Percentiles rank a stretch among this genome's conserved stretches.
Evolutionary conservation across 805 yeast species (phyloP).

Genomic region (Nakazawaea molendinolei): DNA sequence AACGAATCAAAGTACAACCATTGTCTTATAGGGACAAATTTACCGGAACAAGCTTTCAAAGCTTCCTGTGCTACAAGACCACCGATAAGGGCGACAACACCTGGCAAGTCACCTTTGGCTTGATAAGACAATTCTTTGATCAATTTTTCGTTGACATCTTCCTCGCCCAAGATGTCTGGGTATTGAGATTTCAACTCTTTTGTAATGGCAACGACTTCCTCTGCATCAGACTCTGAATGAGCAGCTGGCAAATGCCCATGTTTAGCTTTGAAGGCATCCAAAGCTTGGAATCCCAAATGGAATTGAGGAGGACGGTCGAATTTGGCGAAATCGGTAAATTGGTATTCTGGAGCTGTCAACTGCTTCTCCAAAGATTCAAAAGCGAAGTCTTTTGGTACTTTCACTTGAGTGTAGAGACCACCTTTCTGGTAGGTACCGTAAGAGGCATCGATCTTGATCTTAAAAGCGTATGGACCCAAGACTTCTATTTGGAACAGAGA

Average conservation of each 20-base stretch:
- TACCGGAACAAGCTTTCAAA: conserved; percentile 90
- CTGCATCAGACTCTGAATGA: conserved; percentile 66
- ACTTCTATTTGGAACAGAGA: conserved; percentile 71
- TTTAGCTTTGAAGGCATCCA: conserved; percentile 66
- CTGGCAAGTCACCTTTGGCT: conserved; percentile 89
- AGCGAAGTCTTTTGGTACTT: conserved; percentile 59
- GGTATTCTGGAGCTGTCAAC: conserved; percentile 68
- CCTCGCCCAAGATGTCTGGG: conserved; percentile 53
- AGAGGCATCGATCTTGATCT: conserved; percentile 48
- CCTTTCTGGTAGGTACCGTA: conserved; percentile 70
- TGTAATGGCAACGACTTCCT: conserved; percentile 53
- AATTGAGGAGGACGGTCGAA: conserved; percentile 87
- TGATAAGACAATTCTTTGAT: conserved; percentile 73
- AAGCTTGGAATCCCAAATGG: conserved; percentile 88
- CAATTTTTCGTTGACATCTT: conserved; percentile 53
- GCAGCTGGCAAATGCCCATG: conserved; percentile 71
- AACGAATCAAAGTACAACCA: conserved; percentile 90
- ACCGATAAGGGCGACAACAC: conserved; percentile 83
- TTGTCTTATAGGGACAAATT: conserved; percentile 90
- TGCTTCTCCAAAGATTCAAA: conserved; percentile 64
- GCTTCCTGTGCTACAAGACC: conserved; percentile 97
- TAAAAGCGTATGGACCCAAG: conserved; percentile 91
- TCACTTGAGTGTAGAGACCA: conserved; percentile 89
- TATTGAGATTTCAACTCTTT: conserved; percentile 50
- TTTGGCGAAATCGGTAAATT: conserved; percentile 86